Evolutionary conservation across 306 rosid genomes (phyloP).

Genomic region (Quercus wislizeni): DNA sequence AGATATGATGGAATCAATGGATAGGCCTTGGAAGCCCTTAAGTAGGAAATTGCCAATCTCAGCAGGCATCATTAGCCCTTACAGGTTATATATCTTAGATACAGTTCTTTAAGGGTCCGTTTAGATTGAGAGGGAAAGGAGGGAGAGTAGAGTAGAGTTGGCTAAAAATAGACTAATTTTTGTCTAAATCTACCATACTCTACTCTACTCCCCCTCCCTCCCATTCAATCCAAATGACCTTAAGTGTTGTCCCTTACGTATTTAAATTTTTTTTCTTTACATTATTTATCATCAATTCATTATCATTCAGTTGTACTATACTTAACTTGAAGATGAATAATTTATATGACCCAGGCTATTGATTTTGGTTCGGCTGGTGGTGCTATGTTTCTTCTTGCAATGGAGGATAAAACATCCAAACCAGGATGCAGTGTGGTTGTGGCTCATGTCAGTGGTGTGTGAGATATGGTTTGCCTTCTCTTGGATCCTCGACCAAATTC

Average conservation of each 20-base stretch:
- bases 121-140: no score
- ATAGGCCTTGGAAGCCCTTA: constrained; percentile 76
- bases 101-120: no score
- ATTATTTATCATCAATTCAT: not conserved
- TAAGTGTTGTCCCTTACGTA: no score
- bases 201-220: no score
- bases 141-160: no score
- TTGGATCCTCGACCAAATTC: constrained; percentile 90
- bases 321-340: not conserved
- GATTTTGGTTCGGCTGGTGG: constrained; percentile 52
- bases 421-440: constrained; percentile 68
- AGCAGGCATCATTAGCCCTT: constrained; percentile 63
- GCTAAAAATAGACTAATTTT: no score
- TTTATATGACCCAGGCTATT: constrained; percentile 42
- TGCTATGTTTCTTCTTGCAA: constrained; percentile 61
- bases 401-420: constrained; percentile 82
- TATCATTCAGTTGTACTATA: not conserved
- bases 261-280: not conserved
- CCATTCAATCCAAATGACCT: no score
- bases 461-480: constrained; percentile 95
- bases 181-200: no score
- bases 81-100: constrained; percentile 42
- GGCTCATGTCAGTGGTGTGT: constrained; percentile 83
- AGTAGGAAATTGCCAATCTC: constrained; percentile 51
- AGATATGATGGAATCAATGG: constrained; percentile 48